Base-by-base conservation (phyloP, 2,329 filamentous ascomycete genomes). In the Fusarium incarnatum region DNA sequence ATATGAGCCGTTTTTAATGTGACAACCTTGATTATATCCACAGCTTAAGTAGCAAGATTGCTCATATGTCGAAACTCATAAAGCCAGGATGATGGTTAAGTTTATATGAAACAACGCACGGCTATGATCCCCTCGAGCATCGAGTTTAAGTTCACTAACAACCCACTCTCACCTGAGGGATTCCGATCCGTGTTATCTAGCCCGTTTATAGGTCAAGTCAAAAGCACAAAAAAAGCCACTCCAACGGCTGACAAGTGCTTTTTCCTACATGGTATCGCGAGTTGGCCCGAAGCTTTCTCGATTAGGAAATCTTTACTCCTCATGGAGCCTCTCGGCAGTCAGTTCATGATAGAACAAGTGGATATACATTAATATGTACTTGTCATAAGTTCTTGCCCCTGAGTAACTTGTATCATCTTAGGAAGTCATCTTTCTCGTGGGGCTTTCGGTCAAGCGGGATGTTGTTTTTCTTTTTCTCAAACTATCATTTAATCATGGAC, bases 91-190 rank as follows among this genome's bases (percentile, higher is more conserved):
- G 18, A 25, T 23, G 18, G 27, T 23, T n/a, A 10, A 30, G 28
- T 64, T 23, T 50, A 50, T 30, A 13, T 25, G 32, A 49, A 58
- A 58, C 61, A 37, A 41, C 25, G 20, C 45, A 45, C 23, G 25
- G 52, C n/a, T 37, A 23, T 40, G 11, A 15, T 27, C 22, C 34
- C 18, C 18, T 37, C 18, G 10, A 37, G 18, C 34, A 37, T 41
- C 49, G 23, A 53, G n/a, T 53, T 53, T 27, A 28, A 40, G 23
- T 37, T 64, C 15, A 9, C 20, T 45, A 13, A 30, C 23, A 45
- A 27, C 32, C 28, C 34, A 49, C 27, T 57, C 30, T 28, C 45
- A 25, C 32, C 50, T 58, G 18, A 27, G 28, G 18, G 27, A 32
- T 40, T 20, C 15, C 3, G 11, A 20, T 27, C 28, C 22, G n/a